phyloP scores from a whole-genome alignment of 306 rosid species.

The Casuarina glauca region DNA sequence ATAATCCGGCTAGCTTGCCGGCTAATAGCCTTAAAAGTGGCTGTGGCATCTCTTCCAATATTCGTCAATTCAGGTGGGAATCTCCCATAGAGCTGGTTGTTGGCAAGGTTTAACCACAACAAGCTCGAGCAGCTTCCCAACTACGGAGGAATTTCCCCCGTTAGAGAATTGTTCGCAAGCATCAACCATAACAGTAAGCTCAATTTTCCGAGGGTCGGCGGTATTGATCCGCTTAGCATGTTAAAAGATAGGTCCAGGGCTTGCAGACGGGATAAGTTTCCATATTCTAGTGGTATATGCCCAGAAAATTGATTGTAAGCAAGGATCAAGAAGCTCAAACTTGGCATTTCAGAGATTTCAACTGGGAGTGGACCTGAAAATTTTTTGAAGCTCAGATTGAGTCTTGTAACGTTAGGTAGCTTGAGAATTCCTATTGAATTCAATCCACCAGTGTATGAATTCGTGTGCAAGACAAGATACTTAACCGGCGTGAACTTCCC shows the following conservation, averaged over 20 bases:
- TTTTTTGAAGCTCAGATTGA: slow-evolving; percentile 70
- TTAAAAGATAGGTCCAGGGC: slow-evolving; percentile 81
- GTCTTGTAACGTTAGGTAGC: slow-evolving; percentile 50
- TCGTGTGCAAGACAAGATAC: slow-evolving; percentile 69
- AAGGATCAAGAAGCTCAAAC: slow-evolving; percentile 59
- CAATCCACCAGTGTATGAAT: slow-evolving; percentile 68
- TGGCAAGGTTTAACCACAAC: slow-evolving; percentile 89
- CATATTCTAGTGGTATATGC: slow-evolving; percentile 60
- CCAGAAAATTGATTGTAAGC: slow-evolving; percentile 77
- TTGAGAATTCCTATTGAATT: slow-evolving; percentile 63
- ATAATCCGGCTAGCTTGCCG: slow-evolving; percentile 21
- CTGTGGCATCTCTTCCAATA: slow-evolving; percentile 58
- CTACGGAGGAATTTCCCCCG: slow-evolving; percentile 69
- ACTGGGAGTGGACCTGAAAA: slow-evolving; percentile 78
- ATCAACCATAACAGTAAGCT: slow-evolving; percentile 85
- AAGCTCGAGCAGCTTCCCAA: slow-evolving; percentile 79
- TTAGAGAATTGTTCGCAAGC: slow-evolving; percentile 76
- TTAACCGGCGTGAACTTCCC: slow-evolving; percentile 66
- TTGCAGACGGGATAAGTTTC: slow-evolving; percentile 57
- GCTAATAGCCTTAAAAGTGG: slow-evolving; percentile 59
- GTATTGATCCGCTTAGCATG: slow-evolving; percentile 67
- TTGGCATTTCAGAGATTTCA: slow-evolving; percentile 63
- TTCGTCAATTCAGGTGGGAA: slow-evolving; percentile 65
- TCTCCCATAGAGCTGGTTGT: slow-evolving; percentile 66
- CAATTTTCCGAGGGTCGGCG: slow-evolving; percentile 72